Conservation (phyloP, 129 eudicot genomes). For the Saposhnikovia divaricata region DNA sequence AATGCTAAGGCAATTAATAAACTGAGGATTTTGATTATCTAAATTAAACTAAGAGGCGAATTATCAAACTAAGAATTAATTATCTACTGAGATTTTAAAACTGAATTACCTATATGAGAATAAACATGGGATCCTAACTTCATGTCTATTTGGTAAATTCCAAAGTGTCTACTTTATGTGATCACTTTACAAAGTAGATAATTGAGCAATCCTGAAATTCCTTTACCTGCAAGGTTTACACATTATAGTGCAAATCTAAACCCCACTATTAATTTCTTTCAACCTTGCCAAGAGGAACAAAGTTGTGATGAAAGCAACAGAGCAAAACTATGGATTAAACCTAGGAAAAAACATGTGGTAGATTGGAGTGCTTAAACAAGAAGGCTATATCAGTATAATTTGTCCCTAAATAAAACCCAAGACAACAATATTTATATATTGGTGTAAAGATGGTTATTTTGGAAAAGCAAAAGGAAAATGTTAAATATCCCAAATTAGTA, state of each 20-base stretch:
- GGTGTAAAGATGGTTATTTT: neutral
- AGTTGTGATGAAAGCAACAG: neutral
- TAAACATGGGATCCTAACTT: too few relatives aligned
- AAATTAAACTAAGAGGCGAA: too few relatives aligned
- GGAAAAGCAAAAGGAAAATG: neutral
- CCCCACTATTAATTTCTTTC: neutral
- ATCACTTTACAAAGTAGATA: neutral
- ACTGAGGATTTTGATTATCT: too few relatives aligned
- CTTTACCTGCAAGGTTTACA: neutral
- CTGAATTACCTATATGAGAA: too few relatives aligned
- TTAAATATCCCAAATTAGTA: too few relatives aligned
- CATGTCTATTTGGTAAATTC: neutral
- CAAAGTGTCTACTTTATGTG: neutral
- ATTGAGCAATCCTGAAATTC: neutral
- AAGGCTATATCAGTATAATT: neutral
- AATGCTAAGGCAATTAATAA: too few relatives aligned
- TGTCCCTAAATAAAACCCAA: neutral
- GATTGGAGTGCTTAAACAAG: neutral
- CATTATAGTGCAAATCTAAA: neutral
- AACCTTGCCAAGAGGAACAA: neutral
- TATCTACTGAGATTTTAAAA: too few relatives aligned
- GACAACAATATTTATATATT: neutral
- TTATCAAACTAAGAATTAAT: too few relatives aligned
- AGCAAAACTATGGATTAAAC: neutral
- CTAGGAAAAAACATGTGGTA: neutral